Base-by-base conservation (phyloP, 352 stramenopile genomes). In the Plasmopara halstedii region DNA sequence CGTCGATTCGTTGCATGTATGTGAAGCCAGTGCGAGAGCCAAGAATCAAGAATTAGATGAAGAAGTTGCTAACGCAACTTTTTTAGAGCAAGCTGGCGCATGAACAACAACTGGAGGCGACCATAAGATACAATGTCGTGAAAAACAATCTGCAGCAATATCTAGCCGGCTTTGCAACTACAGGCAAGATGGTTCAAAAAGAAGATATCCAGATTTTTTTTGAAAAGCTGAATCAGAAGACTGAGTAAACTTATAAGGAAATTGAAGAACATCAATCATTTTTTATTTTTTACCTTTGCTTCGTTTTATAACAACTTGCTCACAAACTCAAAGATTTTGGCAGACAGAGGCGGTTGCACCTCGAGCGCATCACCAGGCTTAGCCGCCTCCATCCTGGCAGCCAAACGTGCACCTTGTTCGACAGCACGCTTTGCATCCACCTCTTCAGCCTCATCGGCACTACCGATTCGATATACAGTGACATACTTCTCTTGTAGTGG, bases 371-470 rank as follows among this genome's bases (percentile, higher is more conserved):
- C 74, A 19, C 85, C 86, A 32, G 79, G 70, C 34, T 62, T 79
- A 0, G 83, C 78, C 13, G 76, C 84, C 62, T 96, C 86, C 32
- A 96, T 83, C 32, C 47, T 76, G 14, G 81, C 83, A 13, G 83
- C 86, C 14, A 96, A 54, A 25, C 86, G 78, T 18, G 86, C 94
- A 26, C 92, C 95, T 67, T 98, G 96, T 63, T 98, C 94, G 63
- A 99, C 98, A 7, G 95, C 95, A 33, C 94, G 75, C 71, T 99
- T 99, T 26, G 95, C 95, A 67, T 99, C 95, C 10, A 98, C 62
- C 63, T 99, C 95, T 18, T 79, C 83, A 21, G 95, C 95, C 52
- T 96, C 67, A 48, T 97, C 93, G 3, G 95, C 90, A 41, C 95
- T 95, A 29, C 95, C 95, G 64, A 99, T 98, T 26, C 88, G 85